Conservation (phyloP, 2,329 filamentous ascomycete species). For the Fusarium virguliforme region DNA sequence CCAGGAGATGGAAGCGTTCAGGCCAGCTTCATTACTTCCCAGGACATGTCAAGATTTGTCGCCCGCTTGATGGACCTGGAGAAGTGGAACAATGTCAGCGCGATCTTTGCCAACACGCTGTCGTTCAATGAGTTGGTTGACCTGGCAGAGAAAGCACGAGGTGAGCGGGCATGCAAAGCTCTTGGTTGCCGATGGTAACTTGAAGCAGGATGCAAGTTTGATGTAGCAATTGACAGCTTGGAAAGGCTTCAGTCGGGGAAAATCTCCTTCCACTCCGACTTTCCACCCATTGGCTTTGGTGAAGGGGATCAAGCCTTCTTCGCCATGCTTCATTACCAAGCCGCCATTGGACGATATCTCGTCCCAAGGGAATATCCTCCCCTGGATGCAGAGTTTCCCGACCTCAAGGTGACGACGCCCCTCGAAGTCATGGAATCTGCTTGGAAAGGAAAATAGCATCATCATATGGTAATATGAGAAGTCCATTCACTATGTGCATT, state of each 20-base stretch:
- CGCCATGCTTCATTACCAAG: conserved; percentile 42
- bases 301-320: conserved; percentile 43
- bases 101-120: conserved; percentile 26
- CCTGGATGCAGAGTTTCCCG: conserved; percentile 34
- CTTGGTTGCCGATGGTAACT: accelerated
- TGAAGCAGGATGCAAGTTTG: conserved; percentile 29
- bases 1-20: conserved; percentile 31
- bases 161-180: not conserved
- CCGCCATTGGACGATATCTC: conserved; percentile 29
- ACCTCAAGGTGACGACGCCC: conserved; percentile 29
- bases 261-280: conserved; percentile 46
- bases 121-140: conserved; percentile 36
- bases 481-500: not conserved
- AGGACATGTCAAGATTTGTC: conserved; percentile 40
- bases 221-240: conserved; percentile 35
- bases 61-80: conserved; percentile 41
- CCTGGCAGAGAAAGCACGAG: conserved; percentile 35
- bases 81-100: conserved; percentile 28
- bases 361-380: conserved; percentile 14
- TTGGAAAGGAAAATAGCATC: conserved; percentile 29
- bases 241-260: conserved; percentile 45
- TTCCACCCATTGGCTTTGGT: conserved; percentile 38
- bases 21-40: conserved; percentile 45
- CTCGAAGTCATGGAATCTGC: conserved; percentile 41
- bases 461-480: not conserved